These are phyloP conservation scores for Cryptococcus maquisensis DNA, from an alignment of 1,284 basidiomycete genomes.

Conservation along the genomic window DNA sequence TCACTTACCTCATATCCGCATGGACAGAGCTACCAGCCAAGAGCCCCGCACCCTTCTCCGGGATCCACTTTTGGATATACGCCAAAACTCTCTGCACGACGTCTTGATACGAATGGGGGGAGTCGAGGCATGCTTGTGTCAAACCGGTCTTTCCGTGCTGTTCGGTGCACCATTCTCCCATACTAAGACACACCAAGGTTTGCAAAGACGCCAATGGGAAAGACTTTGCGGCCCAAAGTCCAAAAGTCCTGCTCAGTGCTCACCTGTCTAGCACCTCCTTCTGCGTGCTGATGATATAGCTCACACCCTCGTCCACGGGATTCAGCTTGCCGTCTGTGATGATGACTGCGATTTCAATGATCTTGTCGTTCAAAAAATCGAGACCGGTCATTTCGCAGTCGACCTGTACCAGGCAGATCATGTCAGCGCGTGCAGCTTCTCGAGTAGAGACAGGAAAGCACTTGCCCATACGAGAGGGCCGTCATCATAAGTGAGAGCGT, in stretches of 20 bases:
- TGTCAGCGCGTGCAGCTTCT: background rate
- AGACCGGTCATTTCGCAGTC: conserved; percentile 55
- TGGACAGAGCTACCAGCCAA: conserved; percentile 54
- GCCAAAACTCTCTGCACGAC: conserved; percentile 47
- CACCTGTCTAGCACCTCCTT: conserved; percentile 50
- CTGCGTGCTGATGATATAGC: conserved; percentile 52
- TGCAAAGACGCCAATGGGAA: background rate
- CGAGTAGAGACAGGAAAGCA: background rate
- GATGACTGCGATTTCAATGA: conserved; percentile 55
- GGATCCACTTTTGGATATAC: conserved; percentile 52
- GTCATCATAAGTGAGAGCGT: conserved; percentile 40
- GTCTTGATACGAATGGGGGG: conserved; percentile 42
- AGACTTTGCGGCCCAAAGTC: background rate
- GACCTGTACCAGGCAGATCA: conserved; percentile 35
- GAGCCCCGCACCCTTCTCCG: conserved; percentile 46
- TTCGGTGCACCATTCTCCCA: conserved; percentile 49
- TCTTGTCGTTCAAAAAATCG: conserved; percentile 46
- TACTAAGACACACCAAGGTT: conserved; percentile 22
- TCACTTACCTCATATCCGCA: conserved; percentile 49
- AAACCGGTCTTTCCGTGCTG: conserved; percentile 48
- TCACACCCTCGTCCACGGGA: conserved; percentile 53
- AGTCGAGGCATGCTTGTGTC: conserved; percentile 43
- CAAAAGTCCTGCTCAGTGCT: too few species aligned
- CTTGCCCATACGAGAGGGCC: conserved; percentile 49
- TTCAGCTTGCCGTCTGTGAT: conserved; percentile 53